phyloP scores from a whole-genome alignment of 2,329 filamentous ascomycete genomes.

The Raffaelea ambrosiae region DNA sequence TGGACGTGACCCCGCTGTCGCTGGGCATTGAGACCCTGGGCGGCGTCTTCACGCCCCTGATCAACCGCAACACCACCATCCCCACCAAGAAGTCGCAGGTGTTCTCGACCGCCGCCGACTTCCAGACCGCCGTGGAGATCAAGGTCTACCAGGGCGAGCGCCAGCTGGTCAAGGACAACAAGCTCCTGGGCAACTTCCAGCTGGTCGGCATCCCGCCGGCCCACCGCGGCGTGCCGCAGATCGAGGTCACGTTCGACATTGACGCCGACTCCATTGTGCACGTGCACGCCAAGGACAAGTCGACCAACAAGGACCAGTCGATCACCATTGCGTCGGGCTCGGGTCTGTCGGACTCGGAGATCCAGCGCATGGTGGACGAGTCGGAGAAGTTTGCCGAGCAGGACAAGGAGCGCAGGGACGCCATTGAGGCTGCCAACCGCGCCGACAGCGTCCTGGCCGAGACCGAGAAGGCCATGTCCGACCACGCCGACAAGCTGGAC shows the following conservation, averaged over 20 bases:
- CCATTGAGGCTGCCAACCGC: slow-evolving; percentile 95
- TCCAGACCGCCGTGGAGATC: slow-evolving; percentile 98
- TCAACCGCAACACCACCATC: slow-evolving; percentile 99
- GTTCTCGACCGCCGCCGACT: slow-evolving; percentile 95
- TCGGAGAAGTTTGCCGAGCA: slow-evolving; percentile 92
- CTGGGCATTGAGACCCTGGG: slow-evolving; percentile 98
- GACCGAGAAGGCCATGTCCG: slow-evolving; percentile 96
- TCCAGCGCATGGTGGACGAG: slow-evolving; percentile 95
- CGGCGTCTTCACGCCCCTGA: slow-evolving; percentile 94
- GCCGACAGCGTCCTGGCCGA: slow-evolving; percentile 95
- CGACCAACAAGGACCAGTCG: slow-evolving; percentile 98
- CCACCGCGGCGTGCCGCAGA: slow-evolving; percentile 89
- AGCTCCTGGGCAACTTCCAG: slow-evolving; percentile 98
- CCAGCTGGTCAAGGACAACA: slow-evolving; percentile 98
- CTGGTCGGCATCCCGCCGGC: slow-evolving; percentile 94
- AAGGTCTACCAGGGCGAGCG: slow-evolving; percentile 99
- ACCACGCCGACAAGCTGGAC: slow-evolving; percentile 92
- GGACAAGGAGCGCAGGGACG: slow-evolving; percentile 93
- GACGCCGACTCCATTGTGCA: slow-evolving; percentile 97
- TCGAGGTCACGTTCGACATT: slow-evolving; percentile 98
- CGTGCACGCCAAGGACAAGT: slow-evolving; percentile 98
- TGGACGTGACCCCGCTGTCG: slow-evolving; percentile 91
- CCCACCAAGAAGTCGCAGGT: slow-evolving; percentile 98
- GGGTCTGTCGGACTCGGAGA: slow-evolving; percentile 89
- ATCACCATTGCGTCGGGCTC: slow-evolving; percentile 98